Conservation (phyloP, 352 stramenopile species). For the Phytophthora cryptogea region DNA sequence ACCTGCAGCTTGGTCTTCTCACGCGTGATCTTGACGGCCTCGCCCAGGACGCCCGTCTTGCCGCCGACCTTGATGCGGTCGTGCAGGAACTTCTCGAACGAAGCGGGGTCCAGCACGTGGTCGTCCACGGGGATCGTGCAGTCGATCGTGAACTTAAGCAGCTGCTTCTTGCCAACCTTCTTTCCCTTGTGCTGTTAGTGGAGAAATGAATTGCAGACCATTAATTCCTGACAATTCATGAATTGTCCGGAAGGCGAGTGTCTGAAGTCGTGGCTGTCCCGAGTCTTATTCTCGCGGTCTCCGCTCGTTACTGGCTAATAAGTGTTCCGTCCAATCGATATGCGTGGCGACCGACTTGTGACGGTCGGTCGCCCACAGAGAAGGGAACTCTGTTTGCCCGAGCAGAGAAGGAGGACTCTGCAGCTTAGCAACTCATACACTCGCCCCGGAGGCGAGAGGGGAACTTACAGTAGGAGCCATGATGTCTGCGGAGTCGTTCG, state of each 20-base stretch:
- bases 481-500: constrained; percentile 44
- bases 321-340: constrained; percentile 41
- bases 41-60: constrained; percentile 97
- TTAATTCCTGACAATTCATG: constrained; percentile 4
- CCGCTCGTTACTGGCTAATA: constrained; percentile 1
- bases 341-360: constrained; percentile 41
- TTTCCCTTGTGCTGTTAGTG: constrained; percentile 75
- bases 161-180: constrained; percentile 90
- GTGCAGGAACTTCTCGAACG: constrained; percentile 99
- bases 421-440: constrained; percentile 85
- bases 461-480: constrained; percentile 68
- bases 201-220: constrained; percentile 3
- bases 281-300: not conserved
- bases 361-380: constrained; percentile 61
- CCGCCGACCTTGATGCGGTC: constrained; percentile 99
- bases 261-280: constrained; percentile 19
- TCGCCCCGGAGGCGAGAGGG: constrained; percentile 12
- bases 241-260: constrained; percentile 28
- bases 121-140: constrained; percentile 98
- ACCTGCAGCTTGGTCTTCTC: constrained; percentile 98
- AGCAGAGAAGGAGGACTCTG: constrained; percentile 87
- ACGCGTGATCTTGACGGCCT: constrained; percentile 94
- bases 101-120: constrained; percentile 98
- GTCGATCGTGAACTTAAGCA: constrained; percentile 94
- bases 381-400: constrained; percentile 91